These are phyloP conservation scores for Penicillium sp. DNA, from an alignment of 2,329 filamentous ascomycete species.

Conservation along the genomic window DNA sequence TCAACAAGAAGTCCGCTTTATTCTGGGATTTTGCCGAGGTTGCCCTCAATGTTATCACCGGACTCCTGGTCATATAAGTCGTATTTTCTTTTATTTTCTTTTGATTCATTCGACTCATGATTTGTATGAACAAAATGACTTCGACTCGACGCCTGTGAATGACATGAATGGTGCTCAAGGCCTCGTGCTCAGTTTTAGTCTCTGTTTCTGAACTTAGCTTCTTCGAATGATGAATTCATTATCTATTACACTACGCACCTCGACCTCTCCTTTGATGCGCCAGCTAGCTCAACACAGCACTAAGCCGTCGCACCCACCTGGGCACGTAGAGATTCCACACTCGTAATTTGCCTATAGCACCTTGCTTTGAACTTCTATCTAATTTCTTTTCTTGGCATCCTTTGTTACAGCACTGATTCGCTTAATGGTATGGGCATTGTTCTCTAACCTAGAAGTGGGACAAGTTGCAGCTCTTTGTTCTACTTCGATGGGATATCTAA, in stretches of 20 bases:
- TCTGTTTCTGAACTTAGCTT: background rate
- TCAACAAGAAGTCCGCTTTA: background rate
- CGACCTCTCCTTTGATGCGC: background rate
- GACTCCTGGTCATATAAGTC: too few species aligned
- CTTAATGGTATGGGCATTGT: background rate
- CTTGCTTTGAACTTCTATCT: background rate
- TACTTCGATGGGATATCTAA: background rate
- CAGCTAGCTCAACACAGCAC: background rate
- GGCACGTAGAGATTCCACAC: background rate
- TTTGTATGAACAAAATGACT: too few species aligned
- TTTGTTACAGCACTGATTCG: background rate
- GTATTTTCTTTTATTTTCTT: too few species aligned
- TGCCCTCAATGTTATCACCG: background rate
- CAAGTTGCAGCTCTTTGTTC: background rate
- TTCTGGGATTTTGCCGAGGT: background rate
- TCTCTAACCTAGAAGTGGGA: background rate
- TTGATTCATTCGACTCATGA: too few species aligned
- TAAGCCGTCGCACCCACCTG: background rate
- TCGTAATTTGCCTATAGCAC: background rate
- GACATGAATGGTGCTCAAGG: background rate
- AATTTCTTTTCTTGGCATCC: background rate
- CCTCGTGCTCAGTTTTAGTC: background rate
- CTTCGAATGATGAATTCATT: background rate
- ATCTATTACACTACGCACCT: background rate
- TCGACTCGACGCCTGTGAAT: background rate